These are phyloP conservation scores for Hylodesmum podocarpum DNA, from an alignment of 306 rosid species.

Conservation along the genomic window DNA sequence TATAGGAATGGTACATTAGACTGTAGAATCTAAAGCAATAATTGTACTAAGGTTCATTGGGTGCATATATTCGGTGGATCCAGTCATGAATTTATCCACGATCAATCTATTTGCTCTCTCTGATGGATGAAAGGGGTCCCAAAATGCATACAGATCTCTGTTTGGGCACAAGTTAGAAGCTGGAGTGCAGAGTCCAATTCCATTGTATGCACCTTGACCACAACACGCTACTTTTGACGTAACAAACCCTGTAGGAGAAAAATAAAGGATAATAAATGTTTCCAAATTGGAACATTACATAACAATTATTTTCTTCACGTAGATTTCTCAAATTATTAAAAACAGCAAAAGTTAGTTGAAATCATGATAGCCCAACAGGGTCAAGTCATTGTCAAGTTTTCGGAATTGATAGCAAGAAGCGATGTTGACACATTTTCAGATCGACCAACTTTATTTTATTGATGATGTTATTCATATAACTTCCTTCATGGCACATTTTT, in stretches of 20 bases:
- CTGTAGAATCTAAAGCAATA: slow-evolving; percentile 40
- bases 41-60: slow-evolving; percentile 53
- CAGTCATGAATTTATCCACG: slow-evolving; percentile 48
- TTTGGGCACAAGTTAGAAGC: slow-evolving; percentile 56
- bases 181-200: slow-evolving; percentile 53
- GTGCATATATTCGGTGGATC: slow-evolving; percentile 40
- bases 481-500: too few species aligned
- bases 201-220: slow-evolving; percentile 56
- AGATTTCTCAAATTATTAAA: not conserved
- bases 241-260: slow-evolving; percentile 40
- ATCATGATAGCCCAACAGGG: not conserved
- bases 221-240: slow-evolving; percentile 57
- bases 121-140: slow-evolving; percentile 54
- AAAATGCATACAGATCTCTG: slow-evolving; percentile 47
- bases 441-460: not conserved
- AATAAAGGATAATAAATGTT: not conserved
- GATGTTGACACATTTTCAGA: not conserved
- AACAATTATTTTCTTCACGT: not conserved
- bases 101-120: slow-evolving; percentile 47
- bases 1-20: slow-evolving; percentile 16
- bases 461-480: not conserved
- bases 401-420: not conserved
- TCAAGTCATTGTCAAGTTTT: not conserved
- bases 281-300: not conserved
- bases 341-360: not conserved